A percentile compares a stretch with the other conserved stretches of the same genome.
Conservation (phyloP, 331 rosid genomes). For the Telfairia occidentalis region DNA sequence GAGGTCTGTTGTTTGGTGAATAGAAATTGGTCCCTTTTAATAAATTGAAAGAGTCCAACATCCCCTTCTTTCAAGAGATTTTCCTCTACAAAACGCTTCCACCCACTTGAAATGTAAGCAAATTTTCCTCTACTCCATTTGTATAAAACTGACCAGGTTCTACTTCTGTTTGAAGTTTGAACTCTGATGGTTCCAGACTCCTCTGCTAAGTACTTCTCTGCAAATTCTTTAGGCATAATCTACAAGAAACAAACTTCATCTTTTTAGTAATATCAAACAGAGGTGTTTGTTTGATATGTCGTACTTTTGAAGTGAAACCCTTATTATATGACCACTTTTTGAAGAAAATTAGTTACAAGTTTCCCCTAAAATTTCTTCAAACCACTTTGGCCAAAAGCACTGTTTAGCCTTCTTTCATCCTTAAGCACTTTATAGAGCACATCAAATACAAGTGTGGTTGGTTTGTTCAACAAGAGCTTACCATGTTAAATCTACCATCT, state of each 20-base stretch:
- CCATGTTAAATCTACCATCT: neutral
- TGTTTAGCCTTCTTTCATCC: no score
- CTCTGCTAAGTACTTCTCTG: neutral
- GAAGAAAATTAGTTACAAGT: no score
- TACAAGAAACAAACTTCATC: neutral
- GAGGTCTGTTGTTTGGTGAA: constrained; percentile 3
- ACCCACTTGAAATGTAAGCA: constrained; percentile 11
- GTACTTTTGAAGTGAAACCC: no score
- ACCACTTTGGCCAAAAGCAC: no score
- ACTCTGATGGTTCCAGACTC: neutral
- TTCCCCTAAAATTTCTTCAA: no score
- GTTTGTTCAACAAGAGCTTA: neutral
- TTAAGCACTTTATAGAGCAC: no score
- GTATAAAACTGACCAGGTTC: constrained; percentile 2
- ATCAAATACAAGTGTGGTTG: no score
- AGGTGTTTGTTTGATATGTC: neutral
- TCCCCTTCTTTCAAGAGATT: constrained; percentile 20
- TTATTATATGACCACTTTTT: no score
- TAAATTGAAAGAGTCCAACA: constrained; percentile 18
- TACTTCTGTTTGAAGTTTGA: constrained; percentile 1
- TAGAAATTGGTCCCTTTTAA: neutral
- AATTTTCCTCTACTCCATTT: neutral
- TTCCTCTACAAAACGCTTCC: constrained; percentile 21
- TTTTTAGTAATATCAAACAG: neutral
- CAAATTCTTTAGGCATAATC: constrained; percentile 7